A percentile compares a stretch with the other conserved stretches of the same genome.
Conservation (phyloP, 805 yeast genomes). For the Starmera dryadoides region DNA sequence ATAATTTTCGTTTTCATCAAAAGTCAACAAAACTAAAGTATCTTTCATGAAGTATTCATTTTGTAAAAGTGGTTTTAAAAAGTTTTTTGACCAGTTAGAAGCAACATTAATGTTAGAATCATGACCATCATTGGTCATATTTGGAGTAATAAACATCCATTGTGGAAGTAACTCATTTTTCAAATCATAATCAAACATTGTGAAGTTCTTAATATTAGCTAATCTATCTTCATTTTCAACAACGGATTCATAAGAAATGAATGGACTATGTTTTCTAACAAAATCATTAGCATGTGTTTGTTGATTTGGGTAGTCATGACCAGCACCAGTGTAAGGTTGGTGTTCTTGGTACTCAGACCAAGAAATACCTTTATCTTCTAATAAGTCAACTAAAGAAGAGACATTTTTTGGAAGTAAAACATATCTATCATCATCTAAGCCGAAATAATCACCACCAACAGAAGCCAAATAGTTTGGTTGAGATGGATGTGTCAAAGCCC, state of each 20-base stretch:
- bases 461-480: constrained; percentile 47
- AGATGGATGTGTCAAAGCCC: constrained; percentile 45
- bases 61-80: constrained; percentile 35
- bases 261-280: constrained; percentile 47
- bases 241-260: constrained; percentile 34
- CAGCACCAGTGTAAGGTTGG: constrained; percentile 45
- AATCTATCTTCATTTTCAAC: constrained; percentile 27
- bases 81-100: constrained; percentile 37
- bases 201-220: constrained; percentile 40
- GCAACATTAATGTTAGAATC: constrained; percentile 39
- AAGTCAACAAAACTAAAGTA: constrained; percentile 39
- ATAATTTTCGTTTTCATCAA: constrained; percentile 41
- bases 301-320: constrained; percentile 38
- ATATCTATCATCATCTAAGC: constrained; percentile 38
- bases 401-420: constrained; percentile 36
- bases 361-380: constrained; percentile 32
- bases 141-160: constrained; percentile 47
- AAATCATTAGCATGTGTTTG: constrained; percentile 36
- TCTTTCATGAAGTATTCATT: constrained; percentile 40
- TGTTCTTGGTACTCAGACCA: constrained; percentile 49
- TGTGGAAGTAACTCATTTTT: constrained; percentile 36
- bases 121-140: constrained; percentile 47
- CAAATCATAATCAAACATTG: constrained; percentile 34
- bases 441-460: constrained; percentile 45
- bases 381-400: constrained; percentile 39